These are phyloP conservation scores for Vinca minor DNA, from an alignment of 257 asterid species.

Conservation along the genomic window DNA sequence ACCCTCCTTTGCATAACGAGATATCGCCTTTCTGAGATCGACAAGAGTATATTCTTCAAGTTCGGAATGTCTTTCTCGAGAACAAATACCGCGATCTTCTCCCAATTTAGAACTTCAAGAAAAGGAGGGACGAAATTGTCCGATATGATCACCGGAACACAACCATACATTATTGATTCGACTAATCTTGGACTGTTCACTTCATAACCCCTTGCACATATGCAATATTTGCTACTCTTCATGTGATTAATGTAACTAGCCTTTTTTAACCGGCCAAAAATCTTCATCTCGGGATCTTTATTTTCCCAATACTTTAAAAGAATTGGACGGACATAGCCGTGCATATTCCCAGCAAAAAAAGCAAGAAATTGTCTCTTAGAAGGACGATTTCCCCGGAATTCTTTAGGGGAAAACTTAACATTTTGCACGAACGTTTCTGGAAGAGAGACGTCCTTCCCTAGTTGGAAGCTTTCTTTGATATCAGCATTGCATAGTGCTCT, in stretches of 20 bases:
- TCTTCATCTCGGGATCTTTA: slow-evolving; percentile 65
- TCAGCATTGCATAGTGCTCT: slow-evolving; percentile 69
- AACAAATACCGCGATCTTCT: slow-evolving; percentile 53
- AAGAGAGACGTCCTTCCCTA: slow-evolving; percentile 58
- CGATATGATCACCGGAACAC: slow-evolving; percentile 72
- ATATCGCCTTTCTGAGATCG: slow-evolving; percentile 47
- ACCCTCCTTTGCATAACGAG: slow-evolving; percentile 52
- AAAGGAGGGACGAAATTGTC: slow-evolving; percentile 74
- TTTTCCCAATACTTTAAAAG: slow-evolving; percentile 51
- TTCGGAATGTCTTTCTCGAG: slow-evolving; percentile 64
- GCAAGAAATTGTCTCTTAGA: slow-evolving; percentile 52
- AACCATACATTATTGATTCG: slow-evolving; percentile 62
- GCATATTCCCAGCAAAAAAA: slow-evolving; percentile 72
- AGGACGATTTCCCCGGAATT: slow-evolving; percentile 45
- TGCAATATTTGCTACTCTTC: slow-evolving; percentile 74
- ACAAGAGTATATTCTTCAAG: slow-evolving; percentile 52
- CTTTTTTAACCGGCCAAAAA: slow-evolving; percentile 34
- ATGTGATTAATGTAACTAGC: slow-evolving; percentile 39
- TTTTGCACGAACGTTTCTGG: slow-evolving; percentile 47
- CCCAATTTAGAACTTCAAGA: slow-evolving; percentile 69
- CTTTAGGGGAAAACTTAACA: slow-evolving; percentile 26
- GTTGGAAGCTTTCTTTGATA: slow-evolving; percentile 41
- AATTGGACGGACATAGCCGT: slow-evolving; percentile 65
- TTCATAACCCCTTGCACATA: slow-evolving; percentile 68
- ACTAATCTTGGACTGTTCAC: slow-evolving; percentile 65